A percentile compares a stretch with the other conserved stretches of the same genome.
Evolutionary conservation across 108 stramenopile genomes (phyloP).

Genomic region (Schizochytrium sp.): DNA sequence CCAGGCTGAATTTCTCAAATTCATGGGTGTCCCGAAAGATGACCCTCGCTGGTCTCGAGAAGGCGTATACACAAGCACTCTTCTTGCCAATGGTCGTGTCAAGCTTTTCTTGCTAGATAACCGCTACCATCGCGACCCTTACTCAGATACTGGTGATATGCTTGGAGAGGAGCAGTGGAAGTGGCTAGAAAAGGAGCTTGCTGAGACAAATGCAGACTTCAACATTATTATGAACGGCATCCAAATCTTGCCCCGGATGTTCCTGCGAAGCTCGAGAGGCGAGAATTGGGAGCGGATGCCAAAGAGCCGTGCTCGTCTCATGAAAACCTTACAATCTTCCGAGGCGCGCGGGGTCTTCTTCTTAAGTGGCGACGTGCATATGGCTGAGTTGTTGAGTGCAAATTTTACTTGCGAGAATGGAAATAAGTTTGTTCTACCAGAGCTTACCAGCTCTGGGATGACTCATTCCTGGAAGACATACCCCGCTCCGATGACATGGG

Average conservation of each 20-base stretch:
- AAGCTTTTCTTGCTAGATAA: conserved; percentile 49
- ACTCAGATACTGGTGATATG: conserved; percentile 75
- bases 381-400: conserved; percentile 81
- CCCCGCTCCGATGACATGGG: conserved; percentile 57
- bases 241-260: conserved; percentile 80
- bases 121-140: conserved; percentile 51
- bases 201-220: conserved; percentile 79
- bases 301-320: conserved; percentile 76
- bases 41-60: neutral
- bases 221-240: conserved; percentile 84
- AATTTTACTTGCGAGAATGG: conserved; percentile 71
- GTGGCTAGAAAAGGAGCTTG: conserved; percentile 83
- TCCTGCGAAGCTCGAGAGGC: conserved; percentile 74
- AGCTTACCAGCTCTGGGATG: conserved; percentile 83
- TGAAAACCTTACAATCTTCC: conserved; percentile 79
- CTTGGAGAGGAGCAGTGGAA: conserved; percentile 85
- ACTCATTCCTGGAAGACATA: conserved; percentile 84
- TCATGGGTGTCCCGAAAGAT: conserved; percentile 71
- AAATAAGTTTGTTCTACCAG: conserved; percentile 70
- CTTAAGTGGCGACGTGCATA: conserved; percentile 84
- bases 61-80: neutral
- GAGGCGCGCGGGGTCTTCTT: conserved; percentile 77
- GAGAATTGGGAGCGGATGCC: conserved; percentile 86
- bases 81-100: neutral
- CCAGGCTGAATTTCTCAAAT: conserved; percentile 77